Evolutionary conservation across 2,329 filamentous ascomycete species (phyloP).

Genomic region (Fusarium pilosicola): DNA sequence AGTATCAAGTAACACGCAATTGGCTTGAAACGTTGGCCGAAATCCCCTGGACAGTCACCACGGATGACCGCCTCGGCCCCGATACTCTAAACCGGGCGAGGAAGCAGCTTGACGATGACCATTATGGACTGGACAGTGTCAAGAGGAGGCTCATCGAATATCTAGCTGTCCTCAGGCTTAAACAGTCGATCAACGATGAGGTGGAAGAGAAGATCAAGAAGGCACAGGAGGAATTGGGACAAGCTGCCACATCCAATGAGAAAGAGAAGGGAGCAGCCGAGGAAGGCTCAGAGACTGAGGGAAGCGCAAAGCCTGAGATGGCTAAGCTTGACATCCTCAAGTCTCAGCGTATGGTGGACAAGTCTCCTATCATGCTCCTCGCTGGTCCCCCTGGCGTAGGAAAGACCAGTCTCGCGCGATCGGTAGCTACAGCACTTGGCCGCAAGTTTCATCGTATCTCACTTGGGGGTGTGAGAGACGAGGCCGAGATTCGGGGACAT

Average conservation of each 20-base stretch:
- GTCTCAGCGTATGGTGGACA: slow-evolving; percentile 88
- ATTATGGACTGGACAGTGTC: slow-evolving; percentile 95
- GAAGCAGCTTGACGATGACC: slow-evolving; percentile 93
- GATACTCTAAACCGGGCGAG: slow-evolving; percentile 82
- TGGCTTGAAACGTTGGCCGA: slow-evolving; percentile 95
- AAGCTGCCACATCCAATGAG: slow-evolving; percentile 40
- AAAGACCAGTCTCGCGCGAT: slow-evolving; percentile 95
- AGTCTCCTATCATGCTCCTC: slow-evolving; percentile 93
- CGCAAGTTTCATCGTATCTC: slow-evolving; percentile 98
- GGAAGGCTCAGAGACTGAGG: slow-evolving; percentile 38
- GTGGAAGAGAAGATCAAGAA: slow-evolving; percentile 81
- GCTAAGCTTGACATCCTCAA: slow-evolving; percentile 80
- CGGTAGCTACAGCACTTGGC: slow-evolving; percentile 89
- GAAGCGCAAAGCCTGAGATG: slow-evolving; percentile 50
- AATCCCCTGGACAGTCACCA: slow-evolving; percentile 89
- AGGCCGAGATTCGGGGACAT: slow-evolving; percentile 96
- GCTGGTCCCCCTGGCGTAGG: slow-evolving; percentile 94
- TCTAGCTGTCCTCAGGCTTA: slow-evolving; percentile 92
- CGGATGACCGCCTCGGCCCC: slow-evolving; percentile 84
- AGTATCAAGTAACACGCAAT: slow-evolving; percentile 92
- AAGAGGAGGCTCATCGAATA: slow-evolving; percentile 98
- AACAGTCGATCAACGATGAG: slow-evolving; percentile 87
- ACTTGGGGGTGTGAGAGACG: slow-evolving; percentile 92
- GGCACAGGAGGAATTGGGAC: slow-evolving; percentile 67
- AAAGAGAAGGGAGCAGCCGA: slow-evolving; percentile 32